Base-by-base conservation (phyloP, 225 moss, liverwort and hornwort species). In the Physcomitrellopsis africana region DNA sequence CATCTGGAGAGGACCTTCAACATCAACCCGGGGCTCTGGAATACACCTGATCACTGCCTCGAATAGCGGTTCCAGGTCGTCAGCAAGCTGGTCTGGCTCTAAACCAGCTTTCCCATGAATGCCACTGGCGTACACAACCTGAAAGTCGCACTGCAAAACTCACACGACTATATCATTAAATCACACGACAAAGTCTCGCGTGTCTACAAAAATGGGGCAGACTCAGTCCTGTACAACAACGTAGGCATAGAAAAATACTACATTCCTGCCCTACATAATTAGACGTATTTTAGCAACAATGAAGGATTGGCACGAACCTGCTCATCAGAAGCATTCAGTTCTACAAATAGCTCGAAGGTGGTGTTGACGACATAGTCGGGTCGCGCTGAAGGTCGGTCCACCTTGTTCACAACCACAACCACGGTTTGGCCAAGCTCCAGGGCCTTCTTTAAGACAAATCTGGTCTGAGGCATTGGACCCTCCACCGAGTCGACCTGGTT, bases 401-500 rank as follows among this genome's bases (percentile, higher is more conserved):
- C 96, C 76, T 96, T 96, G 83, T 96, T 96, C 13, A 96, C 96
- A 20, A 94, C 96, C 59, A 96, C 96, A 20, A 96, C 89, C 43
- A 94, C 94, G 56, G 86, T 91, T 72, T 96, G 96, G 22, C 96
- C 96, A 24, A 96, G 94, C 73, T 88, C 94, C 54, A 96, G 81
- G 10, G 96, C 96, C 56, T 96, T 94, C 87, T 94, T 96, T 86
- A 96, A 54, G 42, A 96, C 96, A 76, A 96, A 96, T 62, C 96
- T 83, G 14, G 94, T 96, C 68, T 96, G 94, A 5, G 96, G 96
- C 96, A 96, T 96, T 37, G 94, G 96, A 19, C 94, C 96, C 72
- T 96, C 96, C 51, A 96, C 96, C 19, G 96, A 94, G 63, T 96
- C 94, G 68, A 96, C 94, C 93, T 96, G 75, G 48, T 63, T 12